Conservation (phyloP, 495 filamentous ascomycete genomes). For the Aspergillus homomorphus region DNA sequence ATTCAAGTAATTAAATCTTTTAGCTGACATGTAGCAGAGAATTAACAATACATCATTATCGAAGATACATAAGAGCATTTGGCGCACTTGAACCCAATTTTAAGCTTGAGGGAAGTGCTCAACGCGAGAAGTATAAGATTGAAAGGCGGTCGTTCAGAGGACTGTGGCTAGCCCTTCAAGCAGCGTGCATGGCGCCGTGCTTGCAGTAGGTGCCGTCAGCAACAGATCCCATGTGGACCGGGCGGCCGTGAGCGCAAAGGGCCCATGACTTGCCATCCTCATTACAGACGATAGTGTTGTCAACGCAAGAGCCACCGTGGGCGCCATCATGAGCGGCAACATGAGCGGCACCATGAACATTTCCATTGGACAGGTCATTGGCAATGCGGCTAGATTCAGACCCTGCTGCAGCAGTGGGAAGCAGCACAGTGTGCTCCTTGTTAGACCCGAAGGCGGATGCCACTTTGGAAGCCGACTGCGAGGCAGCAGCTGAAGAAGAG, state of each 20-base stretch:
- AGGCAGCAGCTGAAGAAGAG: constrained; percentile 1
- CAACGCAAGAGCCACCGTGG: constrained; percentile 19
- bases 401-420: not conserved
- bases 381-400: not conserved
- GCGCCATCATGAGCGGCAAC: constrained; percentile 14
- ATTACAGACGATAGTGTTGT: constrained; percentile 37
- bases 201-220: constrained; percentile 40
- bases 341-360: not conserved
- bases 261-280: constrained; percentile 37
- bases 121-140: no score
- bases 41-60: not conserved
- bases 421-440: not conserved
- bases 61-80: not conserved
- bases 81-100: not conserved
- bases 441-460: not conserved
- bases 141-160: no score
- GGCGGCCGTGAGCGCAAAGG: constrained; percentile 32
- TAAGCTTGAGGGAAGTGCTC: no score
- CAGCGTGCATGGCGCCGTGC: constrained; percentile 29
- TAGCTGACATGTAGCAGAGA: not conserved
- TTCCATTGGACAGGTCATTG: not conserved
- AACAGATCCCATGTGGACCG: constrained; percentile 41
- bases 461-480: constrained; percentile 14
- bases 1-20: not conserved
- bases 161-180: not conserved